Base-by-base conservation (phyloP, 768 basidiomycete genomes). In the Lepiota brunneoincarnata region DNA sequence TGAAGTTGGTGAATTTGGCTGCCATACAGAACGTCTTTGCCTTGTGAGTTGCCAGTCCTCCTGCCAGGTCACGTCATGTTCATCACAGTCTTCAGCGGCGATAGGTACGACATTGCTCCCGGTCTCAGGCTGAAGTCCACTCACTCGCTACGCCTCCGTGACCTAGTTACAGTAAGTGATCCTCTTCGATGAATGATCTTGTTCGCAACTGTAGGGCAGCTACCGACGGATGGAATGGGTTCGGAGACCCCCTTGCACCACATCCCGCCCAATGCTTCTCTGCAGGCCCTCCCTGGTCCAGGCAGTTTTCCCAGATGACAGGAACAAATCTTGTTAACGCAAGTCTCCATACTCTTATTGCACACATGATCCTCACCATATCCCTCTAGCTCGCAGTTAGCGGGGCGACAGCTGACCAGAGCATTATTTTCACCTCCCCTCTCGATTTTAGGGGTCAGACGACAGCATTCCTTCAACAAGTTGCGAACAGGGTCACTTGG, bases 251-350 rank as follows among this genome's bases (percentile, higher is more conserved):
- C 9, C 59, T 62, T n/a, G 42, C 46, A 2, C 39, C 59, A 14
- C 60, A 61, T 18, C 44, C 26, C 14, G 43, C 56, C 2, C n/a
- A 15, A 21, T 62, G 63, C 51, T 57, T 59, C 5, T 59, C 61
- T 14, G 63, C 59, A 6, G 63, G 63, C 6, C 63, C 63, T 2
- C 60, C 62, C 34, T 64, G 63, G 63, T 58, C 59, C 5, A 45
- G 54, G 17, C 61, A 62, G 51, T 53, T 64, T 23, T 50, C 31
- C n/a, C 53, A 51, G 21, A 43, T 60, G 24, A 58, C 56, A 23
- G 47, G 54, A 57, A 53, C 40, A 49, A 60, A 11, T 49, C 58
- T 64, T 24, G 46, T 59, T 15, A 57, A 64, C 38, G 63, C 62
- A 31, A 17, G 56, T 23, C 3, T 39, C 45, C 9, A 24, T 2